These are phyloP conservation scores for Begonia masoniana DNA, from an alignment of 306 rosid species.

Conservation along the genomic window DNA sequence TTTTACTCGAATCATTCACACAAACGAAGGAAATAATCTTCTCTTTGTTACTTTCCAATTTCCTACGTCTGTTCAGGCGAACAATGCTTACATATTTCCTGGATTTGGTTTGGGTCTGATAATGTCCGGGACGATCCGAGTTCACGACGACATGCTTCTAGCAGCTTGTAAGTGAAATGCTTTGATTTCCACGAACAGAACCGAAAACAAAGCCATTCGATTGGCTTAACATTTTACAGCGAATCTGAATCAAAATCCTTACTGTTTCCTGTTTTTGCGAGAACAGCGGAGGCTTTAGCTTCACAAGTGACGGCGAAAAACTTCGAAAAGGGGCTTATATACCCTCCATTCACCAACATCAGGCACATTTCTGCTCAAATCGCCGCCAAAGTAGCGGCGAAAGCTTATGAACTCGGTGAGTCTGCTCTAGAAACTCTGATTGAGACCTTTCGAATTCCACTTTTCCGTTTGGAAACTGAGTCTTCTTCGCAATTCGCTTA, in stretches of 20 bases:
- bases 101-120: conserved; percentile 85
- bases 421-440: background rate
- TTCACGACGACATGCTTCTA: conserved; percentile 79
- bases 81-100: conserved; percentile 94
- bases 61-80: conserved; percentile 34
- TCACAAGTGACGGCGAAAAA: conserved; percentile 54
- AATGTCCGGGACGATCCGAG: conserved; percentile 85
- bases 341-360: conserved; percentile 74
- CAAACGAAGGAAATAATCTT: conserved; percentile 1
- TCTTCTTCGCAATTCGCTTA: conserved; percentile 1
- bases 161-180: conserved; percentile 71
- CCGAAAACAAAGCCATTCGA: background rate
- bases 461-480: background rate
- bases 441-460: background rate
- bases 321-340: conserved; percentile 68
- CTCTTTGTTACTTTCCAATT: conserved; percentile 3
- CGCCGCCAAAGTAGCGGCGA: conserved; percentile 83
- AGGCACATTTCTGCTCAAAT: conserved; percentile 84
- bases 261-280: conserved; percentile 2
- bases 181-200: background rate
- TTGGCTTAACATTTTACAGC: too few species aligned
- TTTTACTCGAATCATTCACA: background rate
- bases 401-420: conserved; percentile 79
- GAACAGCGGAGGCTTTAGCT: conserved; percentile 91
- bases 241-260: background rate